Percentiles rank a stretch among this genome's conserved stretches.
phyloP scores from a whole-genome alignment of 2,329 filamentous ascomycete genomes.

The Monilinia fructigena region DNA sequence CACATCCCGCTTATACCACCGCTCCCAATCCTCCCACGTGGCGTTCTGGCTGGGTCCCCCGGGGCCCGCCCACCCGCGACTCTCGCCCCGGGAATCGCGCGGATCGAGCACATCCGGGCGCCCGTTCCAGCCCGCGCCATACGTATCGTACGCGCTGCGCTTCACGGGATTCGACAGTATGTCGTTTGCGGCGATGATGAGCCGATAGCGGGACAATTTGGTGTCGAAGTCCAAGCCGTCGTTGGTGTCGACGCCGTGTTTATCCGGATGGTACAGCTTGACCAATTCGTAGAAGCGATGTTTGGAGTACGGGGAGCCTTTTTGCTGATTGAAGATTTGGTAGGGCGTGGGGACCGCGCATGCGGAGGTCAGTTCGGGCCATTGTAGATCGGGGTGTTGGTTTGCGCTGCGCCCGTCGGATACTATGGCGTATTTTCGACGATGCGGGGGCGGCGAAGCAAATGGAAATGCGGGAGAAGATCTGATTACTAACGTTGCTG shows the following conservation, averaged over 20 bases:
- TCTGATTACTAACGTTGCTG: slow-evolving; percentile 37
- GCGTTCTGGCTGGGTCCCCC: slow-evolving; percentile 66
- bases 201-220: slow-evolving; percentile 83
- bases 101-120: slow-evolving; percentile 41
- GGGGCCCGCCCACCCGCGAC: slow-evolving; percentile 35
- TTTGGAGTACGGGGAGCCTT: slow-evolving; percentile 73
- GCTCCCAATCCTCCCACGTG: slow-evolving; percentile 98
- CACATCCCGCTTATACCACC: slow-evolving; percentile 61
- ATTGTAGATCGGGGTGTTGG: slow-evolving; percentile 37
- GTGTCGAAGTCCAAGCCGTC: slow-evolving; percentile 55
- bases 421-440: slow-evolving; percentile 42
- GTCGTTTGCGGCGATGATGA: slow-evolving; percentile 83
- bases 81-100: slow-evolving; percentile 29
- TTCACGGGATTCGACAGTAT: slow-evolving; percentile 80
- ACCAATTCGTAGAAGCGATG: slow-evolving; percentile 83
- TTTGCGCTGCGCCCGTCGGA: slow-evolving; percentile 42
- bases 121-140: slow-evolving; percentile 75
- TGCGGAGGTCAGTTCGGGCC: slow-evolving; percentile 38
- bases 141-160: slow-evolving; percentile 77
- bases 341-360: slow-evolving; percentile 65
- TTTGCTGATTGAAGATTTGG: slow-evolving; percentile 70
- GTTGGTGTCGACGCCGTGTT: slow-evolving; percentile 44
- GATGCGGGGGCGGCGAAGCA: slow-evolving; percentile 24
- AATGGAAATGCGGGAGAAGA: slow-evolving; percentile 21
- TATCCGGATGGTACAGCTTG: slow-evolving; percentile 94